These are phyloP conservation scores for Thelephora terrestris DNA, from an alignment of 1,284 basidiomycete species.

Conservation along the genomic window DNA sequence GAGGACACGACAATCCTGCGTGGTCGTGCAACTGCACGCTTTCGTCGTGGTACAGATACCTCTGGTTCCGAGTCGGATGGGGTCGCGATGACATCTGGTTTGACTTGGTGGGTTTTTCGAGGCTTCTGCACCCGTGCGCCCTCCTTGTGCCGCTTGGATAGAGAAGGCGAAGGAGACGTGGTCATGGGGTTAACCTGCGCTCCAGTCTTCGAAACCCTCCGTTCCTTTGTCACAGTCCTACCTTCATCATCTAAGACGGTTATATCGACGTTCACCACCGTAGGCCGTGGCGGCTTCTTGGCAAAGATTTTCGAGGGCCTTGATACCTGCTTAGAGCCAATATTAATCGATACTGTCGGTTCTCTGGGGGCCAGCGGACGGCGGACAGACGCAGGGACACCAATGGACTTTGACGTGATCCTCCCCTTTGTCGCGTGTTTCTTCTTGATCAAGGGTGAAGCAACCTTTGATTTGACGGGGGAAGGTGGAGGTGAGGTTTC, in stretches of 20 bases:
- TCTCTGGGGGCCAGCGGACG: conserved; percentile 31
- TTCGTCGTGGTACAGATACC: conserved; percentile 9
- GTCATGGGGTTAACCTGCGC: conserved; percentile 18
- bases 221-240: conserved; percentile 43
- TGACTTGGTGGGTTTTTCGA: neutral
- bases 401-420: conserved; percentile 9
- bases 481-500: neutral
- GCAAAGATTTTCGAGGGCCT: conserved; percentile 22
- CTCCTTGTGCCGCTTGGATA: neutral
- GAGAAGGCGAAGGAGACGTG: conserved; percentile 2
- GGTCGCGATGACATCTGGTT: neutral
- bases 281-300: conserved; percentile 18
- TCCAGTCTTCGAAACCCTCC: conserved; percentile 21
- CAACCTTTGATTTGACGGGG: neutral
- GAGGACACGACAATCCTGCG: conserved; percentile 27
- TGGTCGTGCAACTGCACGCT: conserved; percentile 13
- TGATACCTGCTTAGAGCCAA: conserved; percentile 20
- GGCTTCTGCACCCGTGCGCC: neutral
- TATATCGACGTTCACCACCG: conserved; percentile 56
- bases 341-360: conserved; percentile 33
- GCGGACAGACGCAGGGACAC: conserved; percentile 24
- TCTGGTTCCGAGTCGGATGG: conserved; percentile 17
- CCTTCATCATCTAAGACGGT: conserved; percentile 51
- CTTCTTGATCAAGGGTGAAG: conserved; percentile 7
- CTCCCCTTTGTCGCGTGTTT: conserved; percentile 11